Base-by-base conservation (phyloP, 108 stramenopile species). In the Epithemia pelagica region DNA sequence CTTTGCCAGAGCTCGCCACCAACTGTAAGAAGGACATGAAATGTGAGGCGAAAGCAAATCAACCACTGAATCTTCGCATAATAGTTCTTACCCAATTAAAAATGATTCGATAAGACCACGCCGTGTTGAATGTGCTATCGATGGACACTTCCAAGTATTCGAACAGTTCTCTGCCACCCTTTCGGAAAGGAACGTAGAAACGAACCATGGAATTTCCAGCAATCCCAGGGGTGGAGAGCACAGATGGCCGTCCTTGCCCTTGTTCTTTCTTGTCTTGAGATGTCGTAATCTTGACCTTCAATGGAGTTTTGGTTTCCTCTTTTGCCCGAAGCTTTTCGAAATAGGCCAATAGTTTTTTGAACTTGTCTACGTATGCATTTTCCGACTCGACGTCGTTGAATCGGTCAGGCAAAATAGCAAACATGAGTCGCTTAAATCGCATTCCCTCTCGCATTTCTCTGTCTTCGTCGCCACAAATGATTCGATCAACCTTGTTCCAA, bases 401-500 rank as follows among this genome's bases (percentile, higher is more conserved):
- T n/a, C 53, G 46, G 32, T 82, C 78, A 5, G 90, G 89, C 21
- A 95, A 76, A 20, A 95, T 68, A 8, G 78, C 85, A 71, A 90
- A 95, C 66, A 84, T 81, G 7, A 95, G 70, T 23, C 91, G 65
- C 20, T 88, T 75, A 58, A 82, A 86, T 26, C 86, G 55, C 86
- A 88, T 88, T 8, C 75, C 85, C 31, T 86, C 87, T 21, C 78
- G 57, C 32, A 91, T 67, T 20, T 63, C 68, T 56, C 76, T 74
- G 30, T 86, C 78, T 24, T 76, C 70, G 64, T 89, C 88, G 32
- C 86, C 94, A 61, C 84, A 80, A 26, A 95, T 83, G 0, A 95
- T 70, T 71, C 85, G 80, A 75, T 95, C 94, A 18, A 91, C 74
- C 56, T 80, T 84, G 61, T 90, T 92, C 90, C 89, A 95, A 53